Evolutionary conservation across 495 filamentous ascomycete species (phyloP).

Genomic region (Sporormia fimetaria): DNA sequence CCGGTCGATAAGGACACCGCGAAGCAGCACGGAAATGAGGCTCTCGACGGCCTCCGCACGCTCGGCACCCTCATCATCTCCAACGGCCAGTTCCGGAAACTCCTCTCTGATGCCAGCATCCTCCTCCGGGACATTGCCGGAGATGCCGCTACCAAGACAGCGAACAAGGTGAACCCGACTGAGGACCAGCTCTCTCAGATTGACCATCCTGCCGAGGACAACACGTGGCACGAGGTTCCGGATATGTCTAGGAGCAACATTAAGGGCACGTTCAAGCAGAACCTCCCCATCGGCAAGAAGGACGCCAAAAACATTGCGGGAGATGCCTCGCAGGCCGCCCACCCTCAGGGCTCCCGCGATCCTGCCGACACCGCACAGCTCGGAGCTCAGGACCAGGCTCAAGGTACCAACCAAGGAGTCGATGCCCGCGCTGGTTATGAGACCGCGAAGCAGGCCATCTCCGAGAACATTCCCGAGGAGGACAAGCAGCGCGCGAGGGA

Average conservation of each 20-base stretch:
- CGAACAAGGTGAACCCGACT: constrained; percentile 61
- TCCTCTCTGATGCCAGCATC: constrained; percentile 74
- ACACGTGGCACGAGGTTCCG: constrained; percentile 87
- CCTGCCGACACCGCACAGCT: constrained; percentile 38
- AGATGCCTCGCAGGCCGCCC: constrained; percentile 44
- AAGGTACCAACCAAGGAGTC: constrained; percentile 39
- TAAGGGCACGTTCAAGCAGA: constrained; percentile 51
- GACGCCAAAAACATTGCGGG: constrained; percentile 45
- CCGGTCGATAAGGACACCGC: constrained; percentile 64
- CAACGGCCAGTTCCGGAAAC: constrained; percentile 93
- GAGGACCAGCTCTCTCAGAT: constrained; percentile 68
- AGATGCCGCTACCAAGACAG: constrained; percentile 77
- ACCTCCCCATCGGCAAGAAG: constrained; percentile 41
- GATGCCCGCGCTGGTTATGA: constrained; percentile 43
- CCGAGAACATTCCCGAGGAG: constrained; percentile 49
- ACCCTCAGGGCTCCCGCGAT: constrained; percentile 41
- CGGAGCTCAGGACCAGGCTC: constrained; percentile 38
- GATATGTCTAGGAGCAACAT: constrained; percentile 60
- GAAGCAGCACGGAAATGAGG: constrained; percentile 69
- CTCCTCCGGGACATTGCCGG: constrained; percentile 81
- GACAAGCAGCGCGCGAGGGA: constrained; percentile 48
- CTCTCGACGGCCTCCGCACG: constrained; percentile 74
- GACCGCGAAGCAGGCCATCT: constrained; percentile 40
- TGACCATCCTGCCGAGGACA: constrained; percentile 73
- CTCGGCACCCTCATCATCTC: constrained; percentile 83